These are phyloP conservation scores for Kuraishia cidri DNA, from an alignment of 805 yeast species.

Conservation along the genomic window DNA sequence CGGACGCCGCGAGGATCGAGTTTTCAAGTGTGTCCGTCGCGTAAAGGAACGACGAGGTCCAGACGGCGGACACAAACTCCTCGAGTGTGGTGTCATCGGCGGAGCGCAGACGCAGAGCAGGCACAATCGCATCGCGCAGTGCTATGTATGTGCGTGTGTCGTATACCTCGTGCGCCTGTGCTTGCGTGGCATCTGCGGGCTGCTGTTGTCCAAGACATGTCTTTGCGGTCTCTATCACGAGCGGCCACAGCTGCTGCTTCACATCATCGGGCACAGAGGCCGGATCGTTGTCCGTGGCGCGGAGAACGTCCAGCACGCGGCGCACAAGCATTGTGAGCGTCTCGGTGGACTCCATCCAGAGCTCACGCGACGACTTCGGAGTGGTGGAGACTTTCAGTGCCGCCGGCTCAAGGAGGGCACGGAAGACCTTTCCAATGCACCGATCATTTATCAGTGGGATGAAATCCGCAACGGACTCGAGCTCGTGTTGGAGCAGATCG, in stretches of 20 bases:
- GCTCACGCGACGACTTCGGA: too few species aligned
- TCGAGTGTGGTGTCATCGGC: slow-evolving; percentile 24
- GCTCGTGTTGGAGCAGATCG: slow-evolving; percentile 24
- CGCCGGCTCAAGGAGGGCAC: slow-evolving; percentile 29
- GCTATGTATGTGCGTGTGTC: slow-evolving; percentile 34
- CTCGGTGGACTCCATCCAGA: slow-evolving; percentile 47
- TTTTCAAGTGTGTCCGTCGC: slow-evolving; percentile 47
- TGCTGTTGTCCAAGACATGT: slow-evolving; percentile 26
- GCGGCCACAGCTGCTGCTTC: slow-evolving; percentile 23
- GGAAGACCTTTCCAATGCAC: slow-evolving; percentile 33
- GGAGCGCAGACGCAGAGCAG: slow-evolving; percentile 21
- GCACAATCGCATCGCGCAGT: slow-evolving; percentile 31
- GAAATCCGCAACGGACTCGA: slow-evolving; percentile 22
- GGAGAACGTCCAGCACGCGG: slow-evolving; percentile 17
- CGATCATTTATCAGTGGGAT: slow-evolving; percentile 31
- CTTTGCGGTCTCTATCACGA: slow-evolving; percentile 29
- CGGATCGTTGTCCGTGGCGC: slow-evolving; percentile 1
- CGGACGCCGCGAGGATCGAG: slow-evolving; percentile 10
- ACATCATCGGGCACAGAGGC: slow-evolving; percentile 8
- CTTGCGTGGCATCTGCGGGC: slow-evolving; percentile 8
- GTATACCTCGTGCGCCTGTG: slow-evolving; percentile 31
- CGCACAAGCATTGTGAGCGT: slow-evolving; percentile 26
- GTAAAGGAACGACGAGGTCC: slow-evolving; percentile 52
- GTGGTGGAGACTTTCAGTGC: too few species aligned
- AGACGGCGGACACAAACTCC: slow-evolving; percentile 37